These are phyloP conservation scores for Purshia tridentata DNA, from an alignment of 306 rosid species.

Conservation along the genomic window DNA sequence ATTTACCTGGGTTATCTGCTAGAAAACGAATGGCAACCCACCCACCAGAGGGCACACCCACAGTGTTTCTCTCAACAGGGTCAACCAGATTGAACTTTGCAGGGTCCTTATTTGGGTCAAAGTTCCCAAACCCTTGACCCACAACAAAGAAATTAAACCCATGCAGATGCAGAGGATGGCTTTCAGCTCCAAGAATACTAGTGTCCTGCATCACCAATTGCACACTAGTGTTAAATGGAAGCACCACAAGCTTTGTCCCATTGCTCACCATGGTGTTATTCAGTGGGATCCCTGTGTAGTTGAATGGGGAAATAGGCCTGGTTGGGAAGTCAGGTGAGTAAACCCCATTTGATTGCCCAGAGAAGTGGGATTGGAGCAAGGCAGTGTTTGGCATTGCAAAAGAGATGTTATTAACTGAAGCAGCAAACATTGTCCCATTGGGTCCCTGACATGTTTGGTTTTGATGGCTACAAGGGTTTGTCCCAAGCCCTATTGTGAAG, in stretches of 20 bases:
- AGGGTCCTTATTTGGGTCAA: conserved; percentile 46
- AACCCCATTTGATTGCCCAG: conserved; percentile 33
- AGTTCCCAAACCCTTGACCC: conserved; percentile 65
- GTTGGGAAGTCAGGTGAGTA: conserved; percentile 36
- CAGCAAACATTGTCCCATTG: conserved; percentile 50
- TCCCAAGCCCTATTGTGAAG: conserved; percentile 55
- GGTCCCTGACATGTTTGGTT: conserved; percentile 55
- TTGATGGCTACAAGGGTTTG: conserved; percentile 34
- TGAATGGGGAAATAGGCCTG: conserved; percentile 34
- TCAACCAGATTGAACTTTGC: conserved; percentile 47
- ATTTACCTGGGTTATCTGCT: conserved; percentile 53
- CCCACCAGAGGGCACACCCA: conserved; percentile 56
- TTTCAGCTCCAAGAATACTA: conserved; percentile 50
- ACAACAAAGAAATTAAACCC: conserved; percentile 54
- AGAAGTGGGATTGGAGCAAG: conserved; percentile 49
- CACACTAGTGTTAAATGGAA: conserved; percentile 49
- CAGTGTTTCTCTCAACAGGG: conserved; percentile 48
- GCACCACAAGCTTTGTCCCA: conserved; percentile 46
- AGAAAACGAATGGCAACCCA: conserved; percentile 53
- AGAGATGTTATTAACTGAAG: conserved; percentile 52
- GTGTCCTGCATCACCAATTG: conserved; percentile 50
- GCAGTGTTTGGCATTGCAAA: conserved; percentile 42
- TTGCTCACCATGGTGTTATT: conserved; percentile 52
- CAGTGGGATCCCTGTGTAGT: conserved; percentile 49
- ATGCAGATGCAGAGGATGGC: conserved; percentile 56